These are phyloP conservation scores for Leccinum barrowsii DNA, from an alignment of 768 basidiomycete species.

Conservation along the genomic window DNA sequence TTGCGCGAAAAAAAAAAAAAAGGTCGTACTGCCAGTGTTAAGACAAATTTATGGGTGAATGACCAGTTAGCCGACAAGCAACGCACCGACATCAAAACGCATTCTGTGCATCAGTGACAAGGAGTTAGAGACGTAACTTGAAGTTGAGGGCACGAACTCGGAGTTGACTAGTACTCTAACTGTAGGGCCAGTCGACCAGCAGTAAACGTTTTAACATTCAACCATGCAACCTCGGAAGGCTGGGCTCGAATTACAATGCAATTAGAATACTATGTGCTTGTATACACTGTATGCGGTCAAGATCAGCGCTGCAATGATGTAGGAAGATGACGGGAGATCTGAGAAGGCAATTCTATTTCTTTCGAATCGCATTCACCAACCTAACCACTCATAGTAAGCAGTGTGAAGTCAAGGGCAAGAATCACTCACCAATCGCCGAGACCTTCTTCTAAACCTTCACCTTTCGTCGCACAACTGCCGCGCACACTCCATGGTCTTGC, in stretches of 20 bases:
- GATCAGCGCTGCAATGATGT: slow-evolving; percentile 20
- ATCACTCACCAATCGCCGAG: slow-evolving; percentile 78
- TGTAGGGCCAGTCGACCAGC: neutral
- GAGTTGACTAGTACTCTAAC: neutral
- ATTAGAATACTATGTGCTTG: slow-evolving; percentile 20
- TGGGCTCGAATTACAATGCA: slow-evolving; percentile 19
- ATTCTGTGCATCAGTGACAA: neutral
- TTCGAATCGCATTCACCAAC: slow-evolving; percentile 86
- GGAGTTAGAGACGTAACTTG: neutral
- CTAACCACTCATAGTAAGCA: slow-evolving; percentile 34
- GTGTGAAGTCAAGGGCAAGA: neutral
- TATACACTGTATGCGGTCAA: slow-evolving; percentile 21
- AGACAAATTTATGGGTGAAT: neutral
- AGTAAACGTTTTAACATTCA: neutral
- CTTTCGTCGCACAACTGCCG: slow-evolving; percentile 93
- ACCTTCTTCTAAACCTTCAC: slow-evolving; percentile 95
- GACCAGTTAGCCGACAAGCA: neutral
- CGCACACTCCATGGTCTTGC: slow-evolving; percentile 95
- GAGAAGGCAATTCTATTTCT: slow-evolving; percentile 45
- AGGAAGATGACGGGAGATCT: slow-evolving; percentile 16
- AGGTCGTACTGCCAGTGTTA: no score
- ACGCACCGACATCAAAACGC: neutral
- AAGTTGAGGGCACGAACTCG: neutral
- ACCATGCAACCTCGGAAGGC: neutral
- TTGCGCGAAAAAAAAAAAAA: no score